These are phyloP conservation scores for Mycena galopus DNA, from an alignment of 768 basidiomycete species.

Conservation along the genomic window DNA sequence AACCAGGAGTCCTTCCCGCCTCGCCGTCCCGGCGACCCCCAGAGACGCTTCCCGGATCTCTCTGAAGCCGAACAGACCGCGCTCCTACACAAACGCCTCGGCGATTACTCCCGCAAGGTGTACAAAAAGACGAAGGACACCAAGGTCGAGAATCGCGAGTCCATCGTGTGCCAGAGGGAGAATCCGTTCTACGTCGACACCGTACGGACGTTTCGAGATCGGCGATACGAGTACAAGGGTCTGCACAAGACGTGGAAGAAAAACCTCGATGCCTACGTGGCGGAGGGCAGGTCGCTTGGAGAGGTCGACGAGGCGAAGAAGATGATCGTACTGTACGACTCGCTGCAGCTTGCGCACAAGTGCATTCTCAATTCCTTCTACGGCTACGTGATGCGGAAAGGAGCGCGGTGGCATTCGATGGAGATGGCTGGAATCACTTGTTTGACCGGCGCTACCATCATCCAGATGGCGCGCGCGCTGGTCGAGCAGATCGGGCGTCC, in stretches of 20 bases:
- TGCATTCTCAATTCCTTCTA: constrained; percentile 99
- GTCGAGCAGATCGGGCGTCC: constrained; percentile 99
- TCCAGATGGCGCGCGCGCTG: constrained; percentile 97
- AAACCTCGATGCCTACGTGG: constrained; percentile 82
- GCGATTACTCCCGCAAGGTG: constrained; percentile 98
- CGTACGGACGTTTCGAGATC: constrained; percentile 95
- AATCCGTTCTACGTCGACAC: constrained; percentile 99
- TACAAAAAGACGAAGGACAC: constrained; percentile 99
- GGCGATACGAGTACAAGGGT: constrained; percentile 99
- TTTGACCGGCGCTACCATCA: constrained; percentile 96
- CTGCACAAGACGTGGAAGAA: constrained; percentile 99
- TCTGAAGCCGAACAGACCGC: constrained; percentile 89
- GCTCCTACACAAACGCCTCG: constrained; percentile 94
- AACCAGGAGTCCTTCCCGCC: constrained; percentile 95
- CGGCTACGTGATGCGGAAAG: constrained; percentile 99
- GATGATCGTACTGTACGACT: constrained; percentile 99
- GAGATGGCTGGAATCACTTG: constrained; percentile 99
- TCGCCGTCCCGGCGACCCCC: constrained; percentile 77
- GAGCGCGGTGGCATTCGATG: constrained; percentile 99
- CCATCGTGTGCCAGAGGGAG: constrained; percentile 97
- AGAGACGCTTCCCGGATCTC: constrained; percentile 88
- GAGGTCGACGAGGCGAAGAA: constrained; percentile 98
- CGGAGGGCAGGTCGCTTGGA: constrained; percentile 79
- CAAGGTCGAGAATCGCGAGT: constrained; percentile 91
- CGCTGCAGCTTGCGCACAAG: constrained; percentile 98